These are phyloP conservation scores for Trametes villosa DNA, from an alignment of 768 basidiomycete species.

Conservation along the genomic window DNA sequence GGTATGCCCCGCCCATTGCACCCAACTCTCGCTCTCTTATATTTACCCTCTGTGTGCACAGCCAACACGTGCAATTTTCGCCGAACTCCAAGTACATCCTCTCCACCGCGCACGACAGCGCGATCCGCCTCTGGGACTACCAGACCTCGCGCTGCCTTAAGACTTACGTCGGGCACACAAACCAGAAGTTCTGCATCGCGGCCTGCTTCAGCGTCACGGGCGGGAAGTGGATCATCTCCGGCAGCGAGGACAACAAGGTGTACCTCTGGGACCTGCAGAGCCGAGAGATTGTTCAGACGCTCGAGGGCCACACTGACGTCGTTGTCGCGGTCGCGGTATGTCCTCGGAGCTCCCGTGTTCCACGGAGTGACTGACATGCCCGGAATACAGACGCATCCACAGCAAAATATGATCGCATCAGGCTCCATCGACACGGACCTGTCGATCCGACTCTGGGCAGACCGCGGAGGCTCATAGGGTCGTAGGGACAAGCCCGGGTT, in stretches of 20 bases:
- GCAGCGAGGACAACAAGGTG: conserved; percentile 88
- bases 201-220: conserved; percentile 85
- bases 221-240: conserved; percentile 87
- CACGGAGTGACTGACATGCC: conserved; percentile 6
- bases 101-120: conserved; percentile 91
- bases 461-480: conserved; percentile 36
- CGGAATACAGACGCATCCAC: conserved; percentile 72
- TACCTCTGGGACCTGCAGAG: conserved; percentile 93
- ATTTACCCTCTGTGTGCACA: conserved; percentile 31
- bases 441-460: conserved; percentile 82
- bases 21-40: not conserved
- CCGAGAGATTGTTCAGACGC: conserved; percentile 79
- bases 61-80: conserved; percentile 92
- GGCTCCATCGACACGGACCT: conserved; percentile 87
- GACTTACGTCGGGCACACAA: conserved; percentile 84
- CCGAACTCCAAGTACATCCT: conserved; percentile 96
- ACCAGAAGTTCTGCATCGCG: conserved; percentile 82
- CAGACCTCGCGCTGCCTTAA: conserved; percentile 89
- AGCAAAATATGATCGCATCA: conserved; percentile 85
- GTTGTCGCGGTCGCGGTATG: conserved; percentile 80
- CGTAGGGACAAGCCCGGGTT: too few species aligned
- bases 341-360: conserved; percentile 20
- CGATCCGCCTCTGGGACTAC: conserved; percentile 95
- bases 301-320: conserved; percentile 77
- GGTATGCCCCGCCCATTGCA: conserved; percentile 45